phyloP scores from a whole-genome alignment of 140 eudicot genomes.

The Bidens hawaiensis region DNA sequence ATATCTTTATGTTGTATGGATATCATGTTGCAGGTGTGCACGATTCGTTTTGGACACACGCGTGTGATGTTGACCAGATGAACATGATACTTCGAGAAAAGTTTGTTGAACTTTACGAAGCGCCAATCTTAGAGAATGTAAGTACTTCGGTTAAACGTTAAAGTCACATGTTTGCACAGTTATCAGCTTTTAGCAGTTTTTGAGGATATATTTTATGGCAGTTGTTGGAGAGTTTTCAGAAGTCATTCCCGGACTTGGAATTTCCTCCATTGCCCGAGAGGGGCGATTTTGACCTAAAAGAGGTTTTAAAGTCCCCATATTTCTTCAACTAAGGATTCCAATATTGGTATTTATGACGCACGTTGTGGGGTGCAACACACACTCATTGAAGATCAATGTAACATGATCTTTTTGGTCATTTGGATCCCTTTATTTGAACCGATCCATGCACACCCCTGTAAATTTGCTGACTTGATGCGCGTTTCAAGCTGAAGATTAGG shows the following conservation, averaged over 20 bases:
- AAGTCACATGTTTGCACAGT: not conserved
- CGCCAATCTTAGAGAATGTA: constrained; percentile 84
- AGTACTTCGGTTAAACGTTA: constrained; percentile 10
- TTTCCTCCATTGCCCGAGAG: constrained; percentile 96
- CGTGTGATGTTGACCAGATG: constrained; percentile 89
- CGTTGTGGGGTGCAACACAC: not conserved
- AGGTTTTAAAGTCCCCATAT: constrained; percentile 72
- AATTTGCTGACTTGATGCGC: constrained; percentile 20
- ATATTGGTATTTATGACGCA: constrained; percentile 8
- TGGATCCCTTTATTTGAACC: no score
- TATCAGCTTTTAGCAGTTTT: not conserved
- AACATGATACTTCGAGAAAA: constrained; percentile 79
- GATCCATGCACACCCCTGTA: no score
- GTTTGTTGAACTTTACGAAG: constrained; percentile 88
- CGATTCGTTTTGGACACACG: constrained; percentile 98
- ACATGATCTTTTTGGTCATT: no score
- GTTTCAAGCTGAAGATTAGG: not conserved
- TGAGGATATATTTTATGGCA: constrained; percentile 24
- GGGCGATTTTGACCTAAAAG: constrained; percentile 76
- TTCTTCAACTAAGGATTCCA: constrained; percentile 83
- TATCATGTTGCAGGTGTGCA: constrained; percentile 65
- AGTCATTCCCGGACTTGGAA: constrained; percentile 55
- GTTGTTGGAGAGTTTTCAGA: constrained; percentile 72
- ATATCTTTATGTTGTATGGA: not conserved
- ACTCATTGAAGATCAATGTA: not conserved